Conservation (phyloP, 106 monocot species). For the Dendrobium huoshanense region DNA sequence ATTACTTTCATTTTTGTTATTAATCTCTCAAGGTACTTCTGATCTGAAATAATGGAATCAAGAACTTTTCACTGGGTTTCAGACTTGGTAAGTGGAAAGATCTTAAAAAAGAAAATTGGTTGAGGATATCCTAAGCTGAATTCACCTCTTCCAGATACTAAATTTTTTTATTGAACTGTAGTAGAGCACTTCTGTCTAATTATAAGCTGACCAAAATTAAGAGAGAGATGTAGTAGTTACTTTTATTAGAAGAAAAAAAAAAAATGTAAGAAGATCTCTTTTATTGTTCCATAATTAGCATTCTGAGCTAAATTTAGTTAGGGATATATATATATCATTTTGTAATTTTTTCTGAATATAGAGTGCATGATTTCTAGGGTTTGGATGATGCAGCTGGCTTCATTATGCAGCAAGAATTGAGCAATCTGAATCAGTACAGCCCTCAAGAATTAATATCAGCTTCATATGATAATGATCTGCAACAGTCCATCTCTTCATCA, state of each 20-base stretch:
- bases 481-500: background rate
- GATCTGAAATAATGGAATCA: background rate
- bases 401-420: background rate
- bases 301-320: background rate
- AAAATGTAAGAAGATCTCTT: background rate
- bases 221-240: background rate
- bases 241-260: background rate
- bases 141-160: background rate
- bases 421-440: background rate
- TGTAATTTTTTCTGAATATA: background rate
- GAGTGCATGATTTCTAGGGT: background rate
- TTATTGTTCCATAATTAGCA: background rate
- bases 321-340: background rate
- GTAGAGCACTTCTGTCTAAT: background rate
- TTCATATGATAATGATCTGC: background rate
- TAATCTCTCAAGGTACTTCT: background rate
- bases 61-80: background rate
- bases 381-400: background rate
- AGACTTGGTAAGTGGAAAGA: background rate
- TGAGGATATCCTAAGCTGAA: background rate
- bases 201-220: background rate
- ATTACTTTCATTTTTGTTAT: background rate
- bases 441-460: background rate
- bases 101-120: background rate
- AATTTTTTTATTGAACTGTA: background rate